Percentiles rank a stretch among this genome's conserved stretches.
These are phyloP conservation scores for Elaeagnus macrophylla DNA, from an alignment of 306 rosid genomes.

Conservation along the genomic window DNA sequence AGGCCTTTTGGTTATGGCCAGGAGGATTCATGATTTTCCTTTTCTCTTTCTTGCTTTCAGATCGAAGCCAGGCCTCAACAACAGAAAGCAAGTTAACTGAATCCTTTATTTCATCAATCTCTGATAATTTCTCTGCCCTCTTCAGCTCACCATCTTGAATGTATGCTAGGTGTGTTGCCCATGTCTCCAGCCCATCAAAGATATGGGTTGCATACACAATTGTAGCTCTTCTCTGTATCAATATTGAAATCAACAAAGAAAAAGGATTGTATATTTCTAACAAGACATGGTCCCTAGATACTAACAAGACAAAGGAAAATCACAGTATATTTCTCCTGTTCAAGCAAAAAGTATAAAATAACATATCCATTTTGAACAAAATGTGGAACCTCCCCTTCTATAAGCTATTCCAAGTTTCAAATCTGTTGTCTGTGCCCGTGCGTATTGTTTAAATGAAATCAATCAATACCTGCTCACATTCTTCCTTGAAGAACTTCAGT, in stretches of 20 bases:
- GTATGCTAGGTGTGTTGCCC: conserved; percentile 93
- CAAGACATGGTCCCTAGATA: not conserved
- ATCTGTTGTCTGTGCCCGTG: conserved; percentile 10
- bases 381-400: conserved; percentile 2
- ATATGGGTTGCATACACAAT: conserved; percentile 91
- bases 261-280: too few relatives aligned
- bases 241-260: conserved; percentile 3
- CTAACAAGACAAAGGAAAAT: conserved; percentile 4
- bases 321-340: not conserved
- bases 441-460: conserved; percentile 5
- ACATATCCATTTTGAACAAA: not conserved
- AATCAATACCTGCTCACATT: conserved; percentile 75
- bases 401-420: conserved; percentile 8
- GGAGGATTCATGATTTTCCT: conserved; percentile 39
- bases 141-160: conserved; percentile 81
- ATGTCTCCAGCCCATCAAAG: conserved; percentile 93
- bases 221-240: conserved; percentile 68
- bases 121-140: conserved; percentile 64
- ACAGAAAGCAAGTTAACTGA: conserved; percentile 70
- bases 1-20: conserved; percentile 28
- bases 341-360: conserved; percentile 2
- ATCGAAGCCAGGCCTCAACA: conserved; percentile 85
- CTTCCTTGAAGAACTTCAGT: conserved; percentile 77
- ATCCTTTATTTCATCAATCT: conserved; percentile 58
- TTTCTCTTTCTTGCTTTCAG: conserved; percentile 63